These are phyloP conservation scores for Arabidopsis hybrid DNA, from an alignment of 441 rosid genomes.

Conservation along the genomic window DNA sequence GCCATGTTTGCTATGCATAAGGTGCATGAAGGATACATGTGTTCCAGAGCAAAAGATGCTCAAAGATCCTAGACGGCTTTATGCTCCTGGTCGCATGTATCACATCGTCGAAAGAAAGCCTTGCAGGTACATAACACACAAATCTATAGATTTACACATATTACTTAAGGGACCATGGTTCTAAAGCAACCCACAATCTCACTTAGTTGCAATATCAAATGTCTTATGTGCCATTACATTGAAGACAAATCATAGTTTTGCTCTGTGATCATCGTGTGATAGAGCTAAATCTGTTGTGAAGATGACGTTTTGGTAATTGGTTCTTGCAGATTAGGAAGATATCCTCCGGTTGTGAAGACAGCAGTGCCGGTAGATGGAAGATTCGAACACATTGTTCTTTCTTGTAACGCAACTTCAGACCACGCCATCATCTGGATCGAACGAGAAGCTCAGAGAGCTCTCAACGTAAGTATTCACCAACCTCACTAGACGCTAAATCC, in stretches of 20 bases:
- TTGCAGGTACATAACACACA: conserved; percentile 59
- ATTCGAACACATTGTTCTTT: conserved; percentile 91
- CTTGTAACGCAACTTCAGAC: conserved; percentile 94
- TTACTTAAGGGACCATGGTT: background rate
- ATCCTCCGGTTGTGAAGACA: conserved; percentile 87
- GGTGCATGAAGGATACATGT: conserved; percentile 94
- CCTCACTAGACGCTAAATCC: background rate
- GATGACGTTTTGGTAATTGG: conserved; percentile 5
- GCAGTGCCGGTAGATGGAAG: conserved; percentile 97
- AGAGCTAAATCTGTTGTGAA: background rate
- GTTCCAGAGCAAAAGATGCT: conserved; percentile 81
- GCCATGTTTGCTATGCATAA: conserved; percentile 82
- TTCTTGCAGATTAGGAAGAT: conserved; percentile 73
- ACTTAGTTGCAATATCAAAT: background rate
- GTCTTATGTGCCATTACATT: background rate
- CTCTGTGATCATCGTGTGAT: background rate
- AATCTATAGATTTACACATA: background rate
- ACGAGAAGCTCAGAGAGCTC: conserved; percentile 81
- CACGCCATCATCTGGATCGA: conserved; percentile 92
- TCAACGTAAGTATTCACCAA: conserved; percentile 57
- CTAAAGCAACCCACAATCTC: background rate
- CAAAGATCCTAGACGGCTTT: conserved; percentile 92
- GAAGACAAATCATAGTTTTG: background rate
- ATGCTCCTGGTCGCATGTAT: conserved; percentile 97
- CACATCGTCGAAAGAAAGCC: conserved; percentile 91